phyloP scores from a whole-genome alignment of 73 alveolate genomes.

The Effrenium voratum region DNA sequence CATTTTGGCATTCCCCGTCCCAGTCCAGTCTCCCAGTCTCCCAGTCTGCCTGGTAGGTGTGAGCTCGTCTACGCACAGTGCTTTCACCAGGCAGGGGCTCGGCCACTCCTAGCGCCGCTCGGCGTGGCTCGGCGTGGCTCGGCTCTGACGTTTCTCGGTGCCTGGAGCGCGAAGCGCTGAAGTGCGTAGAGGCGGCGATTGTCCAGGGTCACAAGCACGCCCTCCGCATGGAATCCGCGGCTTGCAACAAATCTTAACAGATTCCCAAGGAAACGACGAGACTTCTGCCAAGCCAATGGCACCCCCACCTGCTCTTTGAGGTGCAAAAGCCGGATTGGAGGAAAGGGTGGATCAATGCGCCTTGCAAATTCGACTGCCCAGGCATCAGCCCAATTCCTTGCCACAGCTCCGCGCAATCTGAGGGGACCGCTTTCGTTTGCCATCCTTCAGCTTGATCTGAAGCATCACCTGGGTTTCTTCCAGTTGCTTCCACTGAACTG shows the following conservation, averaged over 20 bases:
- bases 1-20: not conserved
- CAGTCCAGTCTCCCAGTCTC: not conserved
- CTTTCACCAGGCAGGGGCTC: conserved; percentile 76
- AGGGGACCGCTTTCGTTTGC: not conserved
- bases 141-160: not conserved
- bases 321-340: conserved; percentile 92
- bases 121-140: not conserved
- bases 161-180: conserved; percentile 94
- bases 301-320: conserved; percentile 64
- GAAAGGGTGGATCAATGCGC: conserved; percentile 93
- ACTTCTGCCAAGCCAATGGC: not conserved
- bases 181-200: conserved; percentile 91
- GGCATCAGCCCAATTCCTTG: not conserved
- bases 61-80: conserved; percentile 88
- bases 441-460: conserved; percentile 28
- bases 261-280: not conserved
- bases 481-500: not conserved
- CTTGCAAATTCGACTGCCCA: not conserved
- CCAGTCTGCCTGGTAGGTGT: conserved; percentile 85
- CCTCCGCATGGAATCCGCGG: conserved; percentile 8
- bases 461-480: conserved; percentile 62
- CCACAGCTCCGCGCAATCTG: not conserved
- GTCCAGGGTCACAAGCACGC: conserved; percentile 93
- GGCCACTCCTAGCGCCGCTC: conserved; percentile 56
- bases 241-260: not conserved